Evolutionary conservation across 768 basidiomycete genomes (phyloP).

Genomic region (Panaeolus papilionaceus): DNA sequence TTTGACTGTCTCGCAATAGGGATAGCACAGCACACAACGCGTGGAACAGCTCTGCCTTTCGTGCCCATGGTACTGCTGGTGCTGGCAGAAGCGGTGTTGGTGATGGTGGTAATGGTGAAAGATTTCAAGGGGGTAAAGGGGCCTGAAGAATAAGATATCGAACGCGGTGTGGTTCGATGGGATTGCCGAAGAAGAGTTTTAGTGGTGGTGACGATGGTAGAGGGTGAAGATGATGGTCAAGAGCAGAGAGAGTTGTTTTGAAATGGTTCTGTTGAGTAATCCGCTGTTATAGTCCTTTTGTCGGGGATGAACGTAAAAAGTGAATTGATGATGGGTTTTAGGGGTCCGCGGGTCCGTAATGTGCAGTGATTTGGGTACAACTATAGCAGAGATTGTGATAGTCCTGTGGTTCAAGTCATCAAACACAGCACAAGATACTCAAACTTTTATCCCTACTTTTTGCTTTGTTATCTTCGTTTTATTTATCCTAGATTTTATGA

Average conservation of each 20-base stretch:
- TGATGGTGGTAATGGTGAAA: constrained; percentile 22
- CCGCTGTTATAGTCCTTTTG: neutral
- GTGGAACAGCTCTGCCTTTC: constrained; percentile 81
- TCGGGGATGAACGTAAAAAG: neutral
- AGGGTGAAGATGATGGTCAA: neutral
- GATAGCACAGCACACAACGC: constrained; percentile 91
- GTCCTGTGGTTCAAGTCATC: neutral
- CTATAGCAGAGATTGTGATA: neutral
- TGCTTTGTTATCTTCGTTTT: no score
- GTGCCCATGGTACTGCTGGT: constrained; percentile 49
- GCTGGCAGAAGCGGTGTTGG: constrained; percentile 22
- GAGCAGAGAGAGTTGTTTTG: neutral
- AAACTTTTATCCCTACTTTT: neutral
- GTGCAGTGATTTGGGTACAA: no score
- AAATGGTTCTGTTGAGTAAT: neutral
- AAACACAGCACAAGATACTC: neutral
- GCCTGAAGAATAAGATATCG: neutral
- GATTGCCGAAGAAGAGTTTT: neutral
- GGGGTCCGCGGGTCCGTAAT: neutral
- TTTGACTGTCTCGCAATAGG: constrained; percentile 76
- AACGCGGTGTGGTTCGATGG: neutral
- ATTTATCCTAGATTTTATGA: no score
- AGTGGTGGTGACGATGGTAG: neutral
- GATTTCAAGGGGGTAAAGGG: constrained; percentile 13
- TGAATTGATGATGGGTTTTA: constrained; percentile 2